Conservation (phyloP, 2,329 filamentous ascomycete genomes). For the Colletotrichum sp. region DNA sequence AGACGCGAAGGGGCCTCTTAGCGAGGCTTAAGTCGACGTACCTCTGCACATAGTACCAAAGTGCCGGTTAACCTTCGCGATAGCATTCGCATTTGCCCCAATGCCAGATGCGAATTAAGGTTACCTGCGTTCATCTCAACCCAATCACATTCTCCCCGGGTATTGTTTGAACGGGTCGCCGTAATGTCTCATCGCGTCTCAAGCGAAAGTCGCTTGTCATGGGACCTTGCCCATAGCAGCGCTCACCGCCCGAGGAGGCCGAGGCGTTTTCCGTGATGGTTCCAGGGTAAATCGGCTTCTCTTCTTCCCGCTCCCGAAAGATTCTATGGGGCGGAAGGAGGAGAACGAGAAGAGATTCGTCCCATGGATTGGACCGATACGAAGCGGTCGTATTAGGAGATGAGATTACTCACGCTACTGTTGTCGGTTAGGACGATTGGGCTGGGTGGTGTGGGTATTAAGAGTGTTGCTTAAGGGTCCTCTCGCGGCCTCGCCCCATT, state of each 20-base stretch:
- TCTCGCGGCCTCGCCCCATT: too few species aligned
- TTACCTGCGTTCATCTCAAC: background rate
- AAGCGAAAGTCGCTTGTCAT: background rate
- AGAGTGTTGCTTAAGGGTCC: background rate
- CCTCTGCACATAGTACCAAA: background rate
- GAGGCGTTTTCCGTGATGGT: background rate
- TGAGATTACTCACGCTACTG: background rate
- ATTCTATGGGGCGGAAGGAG: background rate
- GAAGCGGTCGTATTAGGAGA: background rate
- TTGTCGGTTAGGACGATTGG: rapidly evolving
- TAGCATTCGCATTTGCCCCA: background rate
- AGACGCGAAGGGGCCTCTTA: background rate
- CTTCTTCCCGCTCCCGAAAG: background rate
- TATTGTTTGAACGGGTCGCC: background rate
- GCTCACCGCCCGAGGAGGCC: background rate
- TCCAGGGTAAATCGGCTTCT: background rate
- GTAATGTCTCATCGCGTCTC: background rate
- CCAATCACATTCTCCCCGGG: background rate
- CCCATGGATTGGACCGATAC: background rate
- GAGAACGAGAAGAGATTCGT: background rate
- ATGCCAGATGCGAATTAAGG: background rate
- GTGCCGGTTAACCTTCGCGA: background rate
- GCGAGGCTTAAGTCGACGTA: background rate
- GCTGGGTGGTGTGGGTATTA: background rate
- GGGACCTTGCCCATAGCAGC: background rate